Base-by-base conservation (phyloP, 805 yeast genomes). In the Wickerhamiella kurtzmanii region DNA sequence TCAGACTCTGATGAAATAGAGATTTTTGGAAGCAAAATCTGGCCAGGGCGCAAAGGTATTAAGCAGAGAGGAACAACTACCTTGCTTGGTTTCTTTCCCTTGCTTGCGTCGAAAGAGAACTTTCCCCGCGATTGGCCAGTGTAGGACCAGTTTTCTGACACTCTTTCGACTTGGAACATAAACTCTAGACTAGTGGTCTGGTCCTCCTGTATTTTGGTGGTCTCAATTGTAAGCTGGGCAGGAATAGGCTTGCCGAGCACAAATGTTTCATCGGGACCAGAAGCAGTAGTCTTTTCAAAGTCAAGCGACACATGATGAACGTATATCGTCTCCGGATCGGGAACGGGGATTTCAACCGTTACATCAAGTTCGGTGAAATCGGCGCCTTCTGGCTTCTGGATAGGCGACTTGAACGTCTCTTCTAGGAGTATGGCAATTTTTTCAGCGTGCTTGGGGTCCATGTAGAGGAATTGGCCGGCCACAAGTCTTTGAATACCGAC, bases 21-120 rank as follows among this genome's bases (percentile, higher is more conserved):
- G 16, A 81, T 66, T 46, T 67, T 72, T 0, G 96, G 96, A 35
- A 83, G 66, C 1, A 69, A 63, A 8, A 88, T 59, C 48, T 79
- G 78, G 0, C 97, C 96, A 19, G 79, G 76, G 50, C 75, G 80
- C 45, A 86, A 60, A 1, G 97, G 96, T 15, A 85, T 71, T 50
- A 88, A 61, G 2, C 72, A 64, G 16, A 87, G 48, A 16, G 70
- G n/a, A 28, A 52, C 56, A 3, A 2, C 61, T 2, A 63, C 52
- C 32, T 6, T 25, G 11, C 11, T 25, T 11, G 32, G 32, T 25
- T 6, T 25, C 6, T 6, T 6, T 25, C 32, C 32, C n/a, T n/a
- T n/a, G 6, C 53, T 55, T 2, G 56, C 37, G 16, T 40, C 22
- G 2, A 72, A 62, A 2, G 66, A 59, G 50, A 86, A 74, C 9